A percentile compares a stretch with the other conserved stretches of the same genome.
Conservation (phyloP, 83 land plant species). For the Diphasiastrum complanatum region DNA sequence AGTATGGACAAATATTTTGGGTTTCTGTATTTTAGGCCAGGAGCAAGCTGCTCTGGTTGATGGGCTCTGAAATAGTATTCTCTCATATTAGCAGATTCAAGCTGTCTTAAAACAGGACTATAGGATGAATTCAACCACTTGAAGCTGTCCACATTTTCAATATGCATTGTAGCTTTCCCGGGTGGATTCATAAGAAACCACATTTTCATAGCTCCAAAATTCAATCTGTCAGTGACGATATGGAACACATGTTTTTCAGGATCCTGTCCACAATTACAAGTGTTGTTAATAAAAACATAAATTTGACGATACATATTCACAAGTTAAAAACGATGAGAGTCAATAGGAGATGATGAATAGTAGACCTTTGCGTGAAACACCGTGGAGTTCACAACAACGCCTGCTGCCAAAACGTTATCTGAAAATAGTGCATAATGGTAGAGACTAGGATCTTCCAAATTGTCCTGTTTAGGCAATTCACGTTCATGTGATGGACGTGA, state of each 20-base stretch:
- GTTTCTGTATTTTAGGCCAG: not conserved
- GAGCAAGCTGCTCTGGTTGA: slow-evolving; percentile 6
- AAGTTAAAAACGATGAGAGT: too few species aligned
- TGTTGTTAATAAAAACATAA: too few species aligned
- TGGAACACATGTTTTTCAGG: slow-evolving; percentile 10
- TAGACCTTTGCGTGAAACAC: slow-evolving; percentile 73
- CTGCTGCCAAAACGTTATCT: slow-evolving; percentile 88
- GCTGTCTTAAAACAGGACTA: slow-evolving; percentile 14
- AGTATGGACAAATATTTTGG: not conserved
- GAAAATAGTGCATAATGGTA: slow-evolving; percentile 92
- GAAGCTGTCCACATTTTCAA: slow-evolving; percentile 7
- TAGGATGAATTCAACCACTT: slow-evolving; percentile 9
- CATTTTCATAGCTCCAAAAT: slow-evolving; percentile 7
- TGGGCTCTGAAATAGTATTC: slow-evolving; percentile 17
- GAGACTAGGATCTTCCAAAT: slow-evolving; percentile 61
- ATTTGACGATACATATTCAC: too few species aligned
- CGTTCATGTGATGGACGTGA: slow-evolving; percentile 56
- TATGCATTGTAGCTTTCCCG: slow-evolving; percentile 9
- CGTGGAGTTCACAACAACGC: slow-evolving; percentile 89
- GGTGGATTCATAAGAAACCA: slow-evolving; percentile 16
- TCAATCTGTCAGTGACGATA: not conserved
- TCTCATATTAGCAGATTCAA: slow-evolving; percentile 13
- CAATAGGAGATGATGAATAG: too few species aligned
- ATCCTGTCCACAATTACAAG: too few species aligned
- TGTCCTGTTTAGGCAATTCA: slow-evolving; percentile 48